phyloP scores from a whole-genome alignment of 108 stramenopile species.

The Cylindrotheca closterium region DNA sequence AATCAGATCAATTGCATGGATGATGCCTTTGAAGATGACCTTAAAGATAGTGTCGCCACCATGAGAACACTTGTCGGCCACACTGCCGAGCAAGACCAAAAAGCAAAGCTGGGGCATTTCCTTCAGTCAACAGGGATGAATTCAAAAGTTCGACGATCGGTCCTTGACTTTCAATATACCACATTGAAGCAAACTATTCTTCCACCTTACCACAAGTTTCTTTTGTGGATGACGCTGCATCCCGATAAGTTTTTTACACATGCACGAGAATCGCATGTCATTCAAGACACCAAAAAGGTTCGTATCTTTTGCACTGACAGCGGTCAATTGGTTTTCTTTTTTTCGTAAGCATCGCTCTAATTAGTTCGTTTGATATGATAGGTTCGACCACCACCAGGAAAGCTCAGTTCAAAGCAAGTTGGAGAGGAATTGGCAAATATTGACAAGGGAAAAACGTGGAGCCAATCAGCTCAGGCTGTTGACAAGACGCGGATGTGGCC shows the following conservation, averaged over 20 bases:
- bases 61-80: constrained; percentile 14
- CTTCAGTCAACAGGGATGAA: constrained; percentile 15
- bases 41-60: constrained; percentile 21
- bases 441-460: constrained; percentile 11
- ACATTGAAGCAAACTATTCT: constrained; percentile 54
- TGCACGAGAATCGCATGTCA: constrained; percentile 44
- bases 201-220: constrained; percentile 70
- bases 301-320: constrained; percentile 1
- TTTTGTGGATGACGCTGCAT: constrained; percentile 70
- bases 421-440: constrained; percentile 76
- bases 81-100: neutral
- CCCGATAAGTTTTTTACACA: constrained; percentile 51
- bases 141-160: constrained; percentile 42
- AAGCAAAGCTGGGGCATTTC: neutral
- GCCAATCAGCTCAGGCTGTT: constrained; percentile 23
- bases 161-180: constrained; percentile 70
- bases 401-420: constrained; percentile 81
- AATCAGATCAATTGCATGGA: constrained; percentile 59
- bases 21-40: constrained; percentile 15
- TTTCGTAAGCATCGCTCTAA: no score
- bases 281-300: constrained; percentile 20
- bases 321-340: no score
- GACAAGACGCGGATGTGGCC: constrained; percentile 77
- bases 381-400: constrained; percentile 29
- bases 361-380: no score